A percentile compares a stretch with the other conserved stretches of the same genome.
phyloP scores from a whole-genome alignment of 148 eudicot species.

The Cornus florida region DNA sequence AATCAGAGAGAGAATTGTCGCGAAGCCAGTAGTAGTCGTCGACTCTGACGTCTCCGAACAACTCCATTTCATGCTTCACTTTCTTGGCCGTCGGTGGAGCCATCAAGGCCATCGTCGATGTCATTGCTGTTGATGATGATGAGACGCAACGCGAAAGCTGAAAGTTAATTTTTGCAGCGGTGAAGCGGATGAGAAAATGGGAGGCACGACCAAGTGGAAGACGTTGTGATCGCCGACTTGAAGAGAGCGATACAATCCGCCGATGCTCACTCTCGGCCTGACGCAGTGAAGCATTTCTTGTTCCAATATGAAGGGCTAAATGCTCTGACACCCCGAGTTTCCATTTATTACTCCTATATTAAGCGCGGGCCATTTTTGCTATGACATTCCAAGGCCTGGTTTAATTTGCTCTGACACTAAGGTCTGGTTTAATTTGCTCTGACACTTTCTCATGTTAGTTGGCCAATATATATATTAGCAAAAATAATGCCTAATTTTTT shows the following conservation, averaged over 20 bases:
- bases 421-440: no score
- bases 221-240: background rate
- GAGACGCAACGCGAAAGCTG: background rate
- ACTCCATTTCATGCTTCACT: slow-evolving; percentile 60
- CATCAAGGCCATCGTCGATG: background rate
- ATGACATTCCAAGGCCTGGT: no score
- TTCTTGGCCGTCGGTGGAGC: slow-evolving; percentile 64
- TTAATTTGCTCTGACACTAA: no score
- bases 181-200: no score
- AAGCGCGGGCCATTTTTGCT: no score
- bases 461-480: no score
- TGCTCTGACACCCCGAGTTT: no score
- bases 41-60: slow-evolving; percentile 79
- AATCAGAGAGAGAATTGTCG: slow-evolving; percentile 74
- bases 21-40: slow-evolving; percentile 92
- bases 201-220: background rate
- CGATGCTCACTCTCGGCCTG: background rate
- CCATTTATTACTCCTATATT: no score
- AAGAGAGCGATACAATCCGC: background rate
- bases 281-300: background rate
- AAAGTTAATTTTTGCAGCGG: no score
- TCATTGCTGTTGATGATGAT: background rate
- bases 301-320: no score
- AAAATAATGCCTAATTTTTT: no score
- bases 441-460: no score